Conservation (phyloP, 2,329 filamentous ascomycete species). For the Phyllosticta citriasiana region DNA sequence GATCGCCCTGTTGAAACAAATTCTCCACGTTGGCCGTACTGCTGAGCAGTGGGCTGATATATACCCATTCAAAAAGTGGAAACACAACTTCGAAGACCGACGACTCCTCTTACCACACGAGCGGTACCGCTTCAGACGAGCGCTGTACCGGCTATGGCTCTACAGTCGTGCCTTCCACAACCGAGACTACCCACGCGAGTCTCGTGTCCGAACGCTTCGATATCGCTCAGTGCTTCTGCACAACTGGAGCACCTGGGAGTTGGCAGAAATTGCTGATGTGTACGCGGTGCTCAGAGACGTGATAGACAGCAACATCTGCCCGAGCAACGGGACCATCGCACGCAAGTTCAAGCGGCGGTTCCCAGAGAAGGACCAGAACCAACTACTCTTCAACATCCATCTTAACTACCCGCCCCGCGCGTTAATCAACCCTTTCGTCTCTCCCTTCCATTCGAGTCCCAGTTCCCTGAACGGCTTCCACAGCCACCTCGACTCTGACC, state of each 20-base stretch:
- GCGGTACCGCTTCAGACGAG: conserved; percentile 42
- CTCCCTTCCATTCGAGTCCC: conserved; percentile 22
- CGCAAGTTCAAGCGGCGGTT: conserved; percentile 49
- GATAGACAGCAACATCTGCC: conserved; percentile 49
- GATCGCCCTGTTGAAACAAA: conserved; percentile 44
- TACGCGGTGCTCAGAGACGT: conserved; percentile 46
- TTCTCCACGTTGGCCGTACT: conserved; percentile 43
- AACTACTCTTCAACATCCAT: conserved; percentile 44
- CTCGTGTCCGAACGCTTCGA: conserved; percentile 36
- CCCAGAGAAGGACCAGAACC: conserved; percentile 36
- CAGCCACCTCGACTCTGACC: conserved; percentile 21
- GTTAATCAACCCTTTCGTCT: conserved; percentile 33
- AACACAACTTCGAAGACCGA: conserved; percentile 44
- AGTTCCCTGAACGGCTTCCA: conserved; percentile 18
- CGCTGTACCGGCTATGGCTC: conserved; percentile 52
- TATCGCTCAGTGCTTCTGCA: conserved; percentile 48
- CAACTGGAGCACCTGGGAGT: conserved; percentile 46
- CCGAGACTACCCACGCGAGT: conserved; percentile 39
- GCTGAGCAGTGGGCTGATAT: conserved; percentile 50
- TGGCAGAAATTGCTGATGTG: conserved; percentile 51
- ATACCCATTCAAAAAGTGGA: conserved; percentile 57
- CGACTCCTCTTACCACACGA: conserved; percentile 43
- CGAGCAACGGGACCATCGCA: conserved; percentile 50
- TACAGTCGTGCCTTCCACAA: conserved; percentile 51
- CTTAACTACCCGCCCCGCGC: conserved; percentile 37